phyloP scores from a whole-genome alignment of 345 rosid genomes.

The Conringia planisiliqua region DNA sequence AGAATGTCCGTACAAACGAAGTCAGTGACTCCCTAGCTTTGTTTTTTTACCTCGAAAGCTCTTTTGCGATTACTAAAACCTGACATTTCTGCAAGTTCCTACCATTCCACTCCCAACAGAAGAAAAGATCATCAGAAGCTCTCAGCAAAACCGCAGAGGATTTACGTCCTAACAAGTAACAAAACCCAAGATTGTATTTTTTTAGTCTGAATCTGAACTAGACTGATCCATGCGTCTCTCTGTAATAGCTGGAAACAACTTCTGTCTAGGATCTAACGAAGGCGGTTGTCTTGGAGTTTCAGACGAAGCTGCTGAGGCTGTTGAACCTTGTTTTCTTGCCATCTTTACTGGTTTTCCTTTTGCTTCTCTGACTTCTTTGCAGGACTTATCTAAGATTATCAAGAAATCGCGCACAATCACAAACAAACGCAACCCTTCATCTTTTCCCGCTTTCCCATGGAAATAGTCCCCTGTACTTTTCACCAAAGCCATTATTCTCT shows the following conservation, averaged over 20 bases:
- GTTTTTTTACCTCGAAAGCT: not conserved
- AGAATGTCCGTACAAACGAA: not conserved
- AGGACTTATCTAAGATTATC: conserved; percentile 74
- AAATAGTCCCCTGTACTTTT: conserved; percentile 93
- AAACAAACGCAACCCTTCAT: conserved; percentile 86
- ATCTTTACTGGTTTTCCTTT: conserved; percentile 43
- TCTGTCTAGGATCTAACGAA: conserved; percentile 49
- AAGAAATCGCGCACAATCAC: conserved; percentile 74
- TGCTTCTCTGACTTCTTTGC: conserved; percentile 78
- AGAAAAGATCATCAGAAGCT: conserved; percentile 4
- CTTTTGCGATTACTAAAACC: conserved; percentile 5
- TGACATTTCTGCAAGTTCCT: not conserved
- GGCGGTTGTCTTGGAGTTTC: conserved; percentile 36
- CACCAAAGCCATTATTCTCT: conserved; percentile 80
- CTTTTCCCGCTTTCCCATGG: conserved; percentile 93
- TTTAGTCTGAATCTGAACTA: conserved; percentile 67
- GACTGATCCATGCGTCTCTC: conserved; percentile 51
- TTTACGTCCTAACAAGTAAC: not conserved
- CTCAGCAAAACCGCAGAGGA: conserved; percentile 15
- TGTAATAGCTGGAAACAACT: conserved; percentile 73
- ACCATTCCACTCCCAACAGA: not conserved
- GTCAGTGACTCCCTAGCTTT: not conserved
- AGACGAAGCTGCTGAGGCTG: conserved; percentile 54
- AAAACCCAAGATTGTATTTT: not conserved
- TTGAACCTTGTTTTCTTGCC: conserved; percentile 49